Conservation (phyloP, 1,139 yeast genomes). For the Candida pseudoviswanathii region DNA sequence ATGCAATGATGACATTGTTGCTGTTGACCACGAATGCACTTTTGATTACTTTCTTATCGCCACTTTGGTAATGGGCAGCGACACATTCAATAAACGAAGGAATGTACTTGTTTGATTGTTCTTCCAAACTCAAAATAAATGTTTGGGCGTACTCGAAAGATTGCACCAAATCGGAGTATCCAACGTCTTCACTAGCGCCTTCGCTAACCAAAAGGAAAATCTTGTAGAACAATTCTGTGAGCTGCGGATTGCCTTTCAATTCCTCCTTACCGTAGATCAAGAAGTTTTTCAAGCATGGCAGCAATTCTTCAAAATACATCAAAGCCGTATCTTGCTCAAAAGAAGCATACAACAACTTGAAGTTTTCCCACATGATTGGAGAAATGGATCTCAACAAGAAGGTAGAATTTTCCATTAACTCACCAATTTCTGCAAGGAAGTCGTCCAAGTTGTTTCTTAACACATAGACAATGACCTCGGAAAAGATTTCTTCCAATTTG, state of each 20-base stretch:
- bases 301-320: conserved; percentile 73
- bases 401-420: conserved; percentile 82
- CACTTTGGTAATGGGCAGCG: conserved; percentile 16
- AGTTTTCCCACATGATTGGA: conserved; percentile 75
- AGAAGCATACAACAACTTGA: conserved; percentile 55
- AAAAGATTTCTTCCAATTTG: conserved; percentile 69
- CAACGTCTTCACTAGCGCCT: conserved; percentile 40
- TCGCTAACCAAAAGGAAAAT: conserved; percentile 36
- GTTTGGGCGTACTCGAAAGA: conserved; percentile 60
- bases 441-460: conserved; percentile 69
- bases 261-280: conserved; percentile 69
- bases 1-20: conserved; percentile 67
- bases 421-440: conserved; percentile 80
- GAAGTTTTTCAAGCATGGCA: conserved; percentile 75
- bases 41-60: conserved; percentile 7
- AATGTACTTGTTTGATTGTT: conserved; percentile 40
- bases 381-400: conserved; percentile 73
- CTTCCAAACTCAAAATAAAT: conserved; percentile 52
- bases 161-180: conserved; percentile 50
- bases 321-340: conserved; percentile 58
- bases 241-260: conserved; percentile 35
- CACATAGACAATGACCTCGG: conserved; percentile 73
- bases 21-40: conserved; percentile 43
- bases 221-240: conserved; percentile 27
- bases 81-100: conserved; percentile 39